phyloP scores from a whole-genome alignment of 345 rosid genomes.

The Toxicodendron radicans region DNA sequence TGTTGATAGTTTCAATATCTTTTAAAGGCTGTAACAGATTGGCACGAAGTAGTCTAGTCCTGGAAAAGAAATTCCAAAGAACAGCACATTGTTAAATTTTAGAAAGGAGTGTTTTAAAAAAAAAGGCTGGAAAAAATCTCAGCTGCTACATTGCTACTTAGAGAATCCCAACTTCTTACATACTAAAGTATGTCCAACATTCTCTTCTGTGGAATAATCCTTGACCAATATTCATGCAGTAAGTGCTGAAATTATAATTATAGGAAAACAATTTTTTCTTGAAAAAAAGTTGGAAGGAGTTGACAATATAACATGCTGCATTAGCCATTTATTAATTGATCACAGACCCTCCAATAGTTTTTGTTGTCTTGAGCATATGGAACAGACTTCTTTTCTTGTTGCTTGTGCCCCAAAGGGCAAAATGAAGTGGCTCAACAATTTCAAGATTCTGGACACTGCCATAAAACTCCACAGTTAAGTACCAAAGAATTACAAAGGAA shows the following conservation, averaged over 20 bases:
- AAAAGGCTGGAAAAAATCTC: neutral
- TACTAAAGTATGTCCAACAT: neutral
- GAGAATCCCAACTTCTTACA: neutral
- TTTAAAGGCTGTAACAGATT: conserved; percentile 95
- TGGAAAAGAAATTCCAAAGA: conserved; percentile 38
- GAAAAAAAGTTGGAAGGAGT: conserved; percentile 13
- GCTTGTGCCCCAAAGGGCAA: conserved; percentile 81
- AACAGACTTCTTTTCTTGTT: conserved; percentile 92
- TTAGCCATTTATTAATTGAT: conserved; percentile 16
- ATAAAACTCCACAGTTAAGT: conserved; percentile 23
- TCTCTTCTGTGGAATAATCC: neutral
- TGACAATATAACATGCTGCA: conserved; percentile 14
- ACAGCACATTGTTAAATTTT: conserved; percentile 24
- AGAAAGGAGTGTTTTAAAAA: neutral
- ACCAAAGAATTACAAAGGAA: conserved; percentile 4
- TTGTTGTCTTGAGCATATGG: conserved; percentile 95
- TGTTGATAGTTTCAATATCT: conserved; percentile 87
- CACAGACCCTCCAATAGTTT: conserved; percentile 88
- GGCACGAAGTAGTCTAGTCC: conserved; percentile 97
- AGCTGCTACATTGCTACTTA: neutral
- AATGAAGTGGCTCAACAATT: conserved; percentile 82
- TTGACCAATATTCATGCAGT: neutral
- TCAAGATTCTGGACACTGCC: conserved; percentile 91
- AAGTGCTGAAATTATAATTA: neutral
- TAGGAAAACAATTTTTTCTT: neutral